These are phyloP conservation scores for Pseudozyma sp. DNA, from an alignment of 1,284 basidiomycete species.

Conservation along the genomic window DNA sequence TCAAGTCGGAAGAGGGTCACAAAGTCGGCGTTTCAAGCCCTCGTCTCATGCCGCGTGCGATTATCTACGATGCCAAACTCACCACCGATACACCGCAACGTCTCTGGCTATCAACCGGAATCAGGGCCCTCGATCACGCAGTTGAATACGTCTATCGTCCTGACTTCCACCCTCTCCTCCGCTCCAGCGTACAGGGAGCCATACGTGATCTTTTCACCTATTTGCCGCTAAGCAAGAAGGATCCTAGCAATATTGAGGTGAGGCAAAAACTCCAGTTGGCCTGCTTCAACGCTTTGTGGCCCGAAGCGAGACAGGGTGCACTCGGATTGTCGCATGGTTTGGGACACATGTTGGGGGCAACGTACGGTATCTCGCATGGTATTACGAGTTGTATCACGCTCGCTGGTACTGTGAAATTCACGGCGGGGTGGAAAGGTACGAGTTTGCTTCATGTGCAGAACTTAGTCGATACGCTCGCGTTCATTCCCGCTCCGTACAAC, in stretches of 20 bases:
- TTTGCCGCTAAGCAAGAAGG: slow-evolving; percentile 76
- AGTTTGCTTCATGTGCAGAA: slow-evolving; percentile 42
- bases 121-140: slow-evolving; percentile 80
- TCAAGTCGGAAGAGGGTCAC: slow-evolving; percentile 78
- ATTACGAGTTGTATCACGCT: slow-evolving; percentile 85
- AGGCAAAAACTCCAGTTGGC: slow-evolving; percentile 80
- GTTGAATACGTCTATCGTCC: slow-evolving; percentile 80
- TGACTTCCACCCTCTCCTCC: slow-evolving; percentile 74
- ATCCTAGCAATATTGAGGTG: slow-evolving; percentile 74
- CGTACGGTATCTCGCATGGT: slow-evolving; percentile 82
- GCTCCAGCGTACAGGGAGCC: slow-evolving; percentile 51
- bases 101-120: slow-evolving; percentile 77
- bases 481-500: slow-evolving; percentile 54
- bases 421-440: slow-evolving; percentile 25
- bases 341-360: slow-evolving; percentile 79
- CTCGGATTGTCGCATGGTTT: slow-evolving; percentile 78
- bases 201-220: slow-evolving; percentile 80
- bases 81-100: slow-evolving; percentile 79
- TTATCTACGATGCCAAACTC: slow-evolving; percentile 82
- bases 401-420: slow-evolving; percentile 26
- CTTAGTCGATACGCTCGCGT: slow-evolving; percentile 50
- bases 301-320: slow-evolving; percentile 73
- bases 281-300: slow-evolving; percentile 81
- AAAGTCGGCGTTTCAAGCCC: slow-evolving; percentile 75
- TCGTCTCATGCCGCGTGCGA: slow-evolving; percentile 67